Evolutionary conservation across 2,329 filamentous ascomycete species (phyloP), one percentile per base, ranked within the genome.

Genomic region (Aschersonia sp.): DNA sequence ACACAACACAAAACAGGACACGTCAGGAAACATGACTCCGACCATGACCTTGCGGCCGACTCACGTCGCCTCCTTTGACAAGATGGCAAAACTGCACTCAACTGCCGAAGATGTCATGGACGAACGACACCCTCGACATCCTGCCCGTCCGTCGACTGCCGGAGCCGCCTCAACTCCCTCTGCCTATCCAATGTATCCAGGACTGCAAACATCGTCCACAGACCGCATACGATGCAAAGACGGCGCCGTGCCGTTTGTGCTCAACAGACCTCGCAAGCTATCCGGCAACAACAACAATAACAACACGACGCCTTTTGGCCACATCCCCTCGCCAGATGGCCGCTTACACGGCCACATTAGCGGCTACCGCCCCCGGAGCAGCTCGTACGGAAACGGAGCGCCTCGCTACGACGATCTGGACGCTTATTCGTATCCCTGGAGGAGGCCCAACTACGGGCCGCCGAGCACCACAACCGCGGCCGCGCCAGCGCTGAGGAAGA

Each of bases 331-430:
- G 4, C n/a, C 47, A 30, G 30, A 35, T 11, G 33, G n/a, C 37
- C 43, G 48, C 31, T 30, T 49, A 32, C 55, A 53, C 37, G 58
- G 62, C 6, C 60, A 51, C 51, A 53, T 52, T 14, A 54, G 54
- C 6, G 55, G 55, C 22, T 22, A 22, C 9, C 53, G 59, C 33
- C 55, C 52, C 40, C 55, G 58, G 41, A 57, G 53, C 5, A 49
- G 59, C 3, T 62, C 64, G 2, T 60, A 57, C 53, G 65, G 63
- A 41, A 68, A 60, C 51, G 61, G 59, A 50, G 22, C 22, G 22
- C 63, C 64, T 42, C 68, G 63, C 53, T 60, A 68, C 50, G 69
- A 68, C 8, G 65, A 65, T 4, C 63, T 63, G 53, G 63, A 68
- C 35, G 59, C 22, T 4, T 22, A 22, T 22, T 4, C 22, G 22